Base-by-base conservation (phyloP, 1,139 yeast genomes). In the Diutina scorzettiae region DNA sequence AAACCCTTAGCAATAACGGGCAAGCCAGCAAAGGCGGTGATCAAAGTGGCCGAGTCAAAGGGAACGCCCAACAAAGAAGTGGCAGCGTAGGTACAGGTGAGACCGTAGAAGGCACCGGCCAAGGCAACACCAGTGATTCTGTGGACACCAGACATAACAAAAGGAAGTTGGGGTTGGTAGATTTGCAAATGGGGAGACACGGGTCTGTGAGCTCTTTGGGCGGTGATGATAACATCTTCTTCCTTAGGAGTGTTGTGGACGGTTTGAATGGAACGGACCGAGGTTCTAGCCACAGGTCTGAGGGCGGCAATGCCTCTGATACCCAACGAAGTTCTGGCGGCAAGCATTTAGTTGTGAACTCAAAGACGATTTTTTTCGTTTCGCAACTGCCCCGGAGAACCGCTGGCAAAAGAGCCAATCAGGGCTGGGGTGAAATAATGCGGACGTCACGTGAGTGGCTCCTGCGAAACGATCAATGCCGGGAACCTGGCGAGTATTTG, bases 201-300 rank as follows among this genome's bases (percentile, higher is more conserved):
- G 40, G 98, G 98, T 66, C 98, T 80, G 65, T 78, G 75, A 53
- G 71, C 73, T 63, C 98, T 79, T 68, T 91, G 98, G 44, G 81
- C 77, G 46, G 78, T 72, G 49, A 91, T 73, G 47, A 87, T 71
- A 40, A 73, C 75, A 51, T 81, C 73, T 54, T 83, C 93, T 53
- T 76, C 76, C 21, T 67, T 74, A 42, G 71, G 71, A 36, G 85
- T 66, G 37, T 87, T 73, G 53, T 71, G 63, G 51, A 81, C 75
- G 23, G 87, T 74, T 16, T 34, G 39, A 19, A 34, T 34, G 39
- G 39, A n/a, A 11, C 39, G 39, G 28, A 34, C 21, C 39, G 28
- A 23, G 5, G 39, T 34, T 21, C 39, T 21, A 18, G 39, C 39
- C 18, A 34, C 8, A 8, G 39, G 39, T 21, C 39, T 21, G 24